These are phyloP conservation scores for Coelastrella sp. DNA, from an alignment of 139 green algal genomes.

Conservation along the genomic window DNA sequence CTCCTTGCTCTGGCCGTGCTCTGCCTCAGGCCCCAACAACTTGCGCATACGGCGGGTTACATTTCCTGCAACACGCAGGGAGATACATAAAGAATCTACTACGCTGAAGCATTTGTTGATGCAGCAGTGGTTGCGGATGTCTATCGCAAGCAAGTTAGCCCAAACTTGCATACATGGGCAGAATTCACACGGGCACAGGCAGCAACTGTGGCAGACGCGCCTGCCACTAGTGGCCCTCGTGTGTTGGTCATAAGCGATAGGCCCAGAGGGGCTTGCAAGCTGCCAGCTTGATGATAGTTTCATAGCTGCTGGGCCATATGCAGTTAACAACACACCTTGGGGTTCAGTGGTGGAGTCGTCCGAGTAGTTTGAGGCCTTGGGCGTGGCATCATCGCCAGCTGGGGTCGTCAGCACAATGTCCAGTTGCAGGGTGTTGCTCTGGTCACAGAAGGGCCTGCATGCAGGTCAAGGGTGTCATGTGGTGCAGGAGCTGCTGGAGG, in stretches of 20 bases:
- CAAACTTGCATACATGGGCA: too few relatives aligned
- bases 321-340: not conserved
- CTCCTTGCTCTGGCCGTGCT: not conserved
- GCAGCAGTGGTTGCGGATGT: not conserved
- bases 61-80: not conserved
- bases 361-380: not conserved
- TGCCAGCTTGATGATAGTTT: not conserved
- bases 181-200: too few relatives aligned
- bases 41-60: not conserved
- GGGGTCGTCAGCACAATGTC: not conserved
- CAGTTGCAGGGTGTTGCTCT: constrained; percentile 1
- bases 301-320: not conserved
- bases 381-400: not conserved
- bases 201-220: too few relatives aligned
- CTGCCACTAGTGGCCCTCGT: too few relatives aligned
- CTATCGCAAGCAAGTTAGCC: too few relatives aligned
- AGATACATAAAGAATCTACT: not conserved
- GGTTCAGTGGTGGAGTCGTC: not conserved
- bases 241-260: too few relatives aligned
- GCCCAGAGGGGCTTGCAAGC: too few relatives aligned
- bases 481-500: not conserved
- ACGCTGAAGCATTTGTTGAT: not conserved
- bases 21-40: not conserved
- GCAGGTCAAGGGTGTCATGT: not conserved
- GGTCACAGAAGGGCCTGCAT: constrained; percentile 30